Conservation (phyloP, 495 filamentous ascomycete genomes). For the Ramalina peruviana region DNA sequence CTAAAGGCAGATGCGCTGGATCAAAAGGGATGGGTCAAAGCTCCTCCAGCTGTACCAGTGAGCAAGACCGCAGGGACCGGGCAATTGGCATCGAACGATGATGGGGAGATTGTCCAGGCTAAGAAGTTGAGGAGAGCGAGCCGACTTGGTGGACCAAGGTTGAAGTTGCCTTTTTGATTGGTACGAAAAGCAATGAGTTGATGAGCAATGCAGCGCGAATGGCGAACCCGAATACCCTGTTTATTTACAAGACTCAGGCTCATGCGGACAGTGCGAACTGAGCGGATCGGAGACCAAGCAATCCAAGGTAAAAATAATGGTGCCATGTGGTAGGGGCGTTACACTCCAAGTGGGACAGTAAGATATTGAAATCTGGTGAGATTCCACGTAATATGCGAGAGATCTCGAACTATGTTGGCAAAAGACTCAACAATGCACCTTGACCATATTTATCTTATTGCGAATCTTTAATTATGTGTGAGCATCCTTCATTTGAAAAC, state of each 20-base stretch:
- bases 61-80: not conserved
- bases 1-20: not conserved
- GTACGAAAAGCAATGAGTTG: not conserved
- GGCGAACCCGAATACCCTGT: not conserved
- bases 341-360: too few species aligned
- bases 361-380: too few species aligned
- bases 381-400: too few species aligned
- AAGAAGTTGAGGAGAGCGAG: constrained; percentile 3
- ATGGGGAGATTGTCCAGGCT: not conserved
- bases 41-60: not conserved
- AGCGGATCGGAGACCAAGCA: too few species aligned
- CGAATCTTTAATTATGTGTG: not conserved
- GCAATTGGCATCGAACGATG: not conserved
- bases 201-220: not conserved
- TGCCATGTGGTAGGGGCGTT: too few species aligned
- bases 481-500: not conserved
- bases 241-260: not conserved
- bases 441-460: too few species aligned
- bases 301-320: too few species aligned
- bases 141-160: constrained; percentile 8
- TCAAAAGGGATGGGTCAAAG: constrained; percentile 7
- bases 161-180: constrained; percentile 11
- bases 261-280: too few species aligned
- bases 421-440: too few species aligned
- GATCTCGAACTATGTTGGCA: too few species aligned